These are phyloP conservation scores for Penicillium brevicompactum DNA, from an alignment of 2,329 filamentous ascomycete genomes.

Conservation along the genomic window DNA sequence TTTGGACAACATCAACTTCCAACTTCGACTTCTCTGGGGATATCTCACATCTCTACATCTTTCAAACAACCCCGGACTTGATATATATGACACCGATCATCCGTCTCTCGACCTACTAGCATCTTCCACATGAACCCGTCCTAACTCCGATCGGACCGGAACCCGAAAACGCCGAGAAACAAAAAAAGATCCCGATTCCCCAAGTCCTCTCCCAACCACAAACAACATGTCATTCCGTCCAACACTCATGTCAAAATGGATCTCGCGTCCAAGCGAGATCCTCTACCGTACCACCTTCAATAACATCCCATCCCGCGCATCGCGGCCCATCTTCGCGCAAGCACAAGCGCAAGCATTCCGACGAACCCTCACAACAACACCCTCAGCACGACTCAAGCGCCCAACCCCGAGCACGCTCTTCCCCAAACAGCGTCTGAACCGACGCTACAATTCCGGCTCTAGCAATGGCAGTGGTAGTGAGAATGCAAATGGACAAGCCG, in stretches of 20 bases:
- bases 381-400: not conserved
- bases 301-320: not conserved
- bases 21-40: constrained; percentile 12
- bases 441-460: constrained; percentile 28
- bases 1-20: not conserved
- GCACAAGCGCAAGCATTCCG: not conserved
- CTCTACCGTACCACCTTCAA: constrained; percentile 3
- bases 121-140: not conserved
- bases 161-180: constrained; percentile 12
- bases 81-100: not conserved
- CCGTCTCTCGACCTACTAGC: not conserved
- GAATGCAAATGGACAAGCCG: constrained; percentile 11
- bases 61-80: not conserved
- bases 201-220: not conserved
- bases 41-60: not conserved
- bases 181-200: not conserved
- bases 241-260: constrained; percentile 23
- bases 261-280: constrained; percentile 20
- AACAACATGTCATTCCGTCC: constrained; percentile 15
- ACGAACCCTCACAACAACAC: constrained; percentile 3
- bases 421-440: constrained; percentile 15
- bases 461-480: not conserved
- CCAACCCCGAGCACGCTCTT: constrained; percentile 2
- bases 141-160: constrained; percentile 12
- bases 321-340: constrained; percentile 5